Evolutionary conservation across 148 eudicot species (phyloP).

Genomic region (Rhododendron mucronatum): DNA sequence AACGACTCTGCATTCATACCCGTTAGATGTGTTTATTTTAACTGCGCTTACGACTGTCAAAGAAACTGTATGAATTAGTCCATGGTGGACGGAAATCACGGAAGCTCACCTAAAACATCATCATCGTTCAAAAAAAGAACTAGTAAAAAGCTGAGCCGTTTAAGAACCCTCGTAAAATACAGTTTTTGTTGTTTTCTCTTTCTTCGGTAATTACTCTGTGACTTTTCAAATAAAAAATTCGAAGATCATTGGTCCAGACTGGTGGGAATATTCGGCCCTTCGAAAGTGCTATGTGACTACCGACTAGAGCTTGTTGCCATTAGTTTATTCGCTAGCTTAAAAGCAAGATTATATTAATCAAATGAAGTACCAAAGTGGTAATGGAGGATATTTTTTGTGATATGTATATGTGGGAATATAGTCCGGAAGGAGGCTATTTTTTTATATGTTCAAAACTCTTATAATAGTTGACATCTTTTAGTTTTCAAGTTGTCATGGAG

Average conservation of each 20-base stretch:
- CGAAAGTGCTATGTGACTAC: not conserved
- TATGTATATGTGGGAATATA: not conserved
- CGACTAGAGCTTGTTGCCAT: not conserved
- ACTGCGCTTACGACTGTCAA: not conserved
- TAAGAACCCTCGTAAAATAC: not conserved
- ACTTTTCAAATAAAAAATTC: not conserved
- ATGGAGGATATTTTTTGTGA: not conserved
- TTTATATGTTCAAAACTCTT: not conserved
- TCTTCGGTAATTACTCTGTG: not conserved
- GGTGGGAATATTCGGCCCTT: not conserved
- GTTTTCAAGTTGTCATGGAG: not conserved
- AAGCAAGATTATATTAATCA: not conserved
- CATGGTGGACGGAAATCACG: not conserved
- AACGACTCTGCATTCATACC: too few relatives aligned
- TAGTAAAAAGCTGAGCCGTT: not conserved
- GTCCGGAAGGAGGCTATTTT: not conserved
- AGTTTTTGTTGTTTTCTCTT: not conserved
- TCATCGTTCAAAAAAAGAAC: not conserved
- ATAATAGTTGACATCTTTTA: not conserved
- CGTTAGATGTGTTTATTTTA: too few relatives aligned
- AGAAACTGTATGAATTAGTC: too few relatives aligned
- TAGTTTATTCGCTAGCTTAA: not conserved
- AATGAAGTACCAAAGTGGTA: not conserved
- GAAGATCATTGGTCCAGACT: not conserved
- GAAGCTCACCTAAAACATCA: not conserved